These are phyloP conservation scores for Carex pumila DNA, from an alignment of 176 grass and related monocot genomes.

Conservation along the genomic window DNA sequence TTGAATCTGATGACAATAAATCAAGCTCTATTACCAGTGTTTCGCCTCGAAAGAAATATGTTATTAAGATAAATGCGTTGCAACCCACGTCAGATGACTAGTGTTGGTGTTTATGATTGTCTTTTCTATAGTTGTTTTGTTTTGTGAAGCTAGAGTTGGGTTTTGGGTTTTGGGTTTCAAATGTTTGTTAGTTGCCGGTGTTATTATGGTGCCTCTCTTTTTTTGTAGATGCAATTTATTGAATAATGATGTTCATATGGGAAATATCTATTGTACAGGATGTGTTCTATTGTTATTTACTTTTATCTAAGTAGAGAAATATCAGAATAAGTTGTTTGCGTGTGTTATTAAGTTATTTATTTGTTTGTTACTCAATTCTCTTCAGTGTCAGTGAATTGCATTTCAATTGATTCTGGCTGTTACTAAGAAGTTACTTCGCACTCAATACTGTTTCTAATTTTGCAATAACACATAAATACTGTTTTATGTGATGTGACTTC, in stretches of 20 bases:
- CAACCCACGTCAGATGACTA: slow-evolving; percentile 36
- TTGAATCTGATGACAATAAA: slow-evolving; percentile 11
- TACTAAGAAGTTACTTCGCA: neutral
- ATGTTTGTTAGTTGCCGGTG: neutral
- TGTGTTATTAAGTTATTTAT: neutral
- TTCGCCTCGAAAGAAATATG: slow-evolving; percentile 27
- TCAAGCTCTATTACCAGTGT: slow-evolving; percentile 22
- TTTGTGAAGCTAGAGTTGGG: slow-evolving; percentile 4
- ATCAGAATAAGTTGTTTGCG: neutral
- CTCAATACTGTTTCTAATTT: neutral
- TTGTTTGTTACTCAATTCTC: neutral
- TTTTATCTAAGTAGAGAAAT: neutral
- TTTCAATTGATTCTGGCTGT: neutral
- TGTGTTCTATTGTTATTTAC: neutral
- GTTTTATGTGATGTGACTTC: neutral
- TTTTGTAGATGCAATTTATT: slow-evolving; percentile 4
- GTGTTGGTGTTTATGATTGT: neutral
- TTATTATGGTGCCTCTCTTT: neutral
- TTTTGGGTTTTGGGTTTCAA: slow-evolving; percentile 4
- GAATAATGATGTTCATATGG: neutral
- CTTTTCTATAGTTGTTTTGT: neutral
- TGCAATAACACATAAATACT: neutral
- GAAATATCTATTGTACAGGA: neutral
- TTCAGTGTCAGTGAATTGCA: neutral
- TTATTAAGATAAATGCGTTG: slow-evolving; percentile 38